Evolutionary conservation across 495 filamentous ascomycete species (phyloP), one percentile per base, ranked within the genome.

Genomic region (Penicillium argentinense): DNA sequence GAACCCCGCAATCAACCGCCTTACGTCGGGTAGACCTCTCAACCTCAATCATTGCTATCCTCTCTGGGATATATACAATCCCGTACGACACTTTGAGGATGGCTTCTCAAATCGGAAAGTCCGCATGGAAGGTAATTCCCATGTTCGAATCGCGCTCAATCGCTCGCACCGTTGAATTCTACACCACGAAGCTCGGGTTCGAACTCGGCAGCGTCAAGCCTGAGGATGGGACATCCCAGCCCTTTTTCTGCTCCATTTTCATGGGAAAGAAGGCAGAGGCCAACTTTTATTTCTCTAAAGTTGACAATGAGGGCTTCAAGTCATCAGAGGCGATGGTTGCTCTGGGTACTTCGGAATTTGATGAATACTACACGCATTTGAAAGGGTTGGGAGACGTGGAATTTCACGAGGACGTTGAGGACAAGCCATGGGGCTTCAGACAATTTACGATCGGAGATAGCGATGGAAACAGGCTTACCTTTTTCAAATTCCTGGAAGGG

Each of bases 401-500:
- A 33, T 23, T 48, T 40, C 13, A 11, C 2, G 37, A 40, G n/a
- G 45, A 41, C 9, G 32, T 48, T 29, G 45, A 48, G 21, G 37
- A 42, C 32, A 48, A 7, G 24, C 45, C 45, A 23, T 48, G 45
- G 26, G 45, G 45, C 9, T 48, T 40, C 33, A 23, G 45, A 16
- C 45, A 48, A 37, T 48, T 48, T 32, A 30, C 45, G 4, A 40
- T 48, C 24, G 27, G 32, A 26, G 45, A 48, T 41, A 13, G 4
- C n/a, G 45, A 48, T 24, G 45, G 45, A 12, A 48, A 48, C 22
- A 4, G n/a, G 18, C 29, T 48, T 22, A 42, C 45, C 12, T 48
- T 48, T 24, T 48, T 48, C 11, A 48, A 48, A 11, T 48, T 48
- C n/a, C n/a, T 48, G 24, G 45, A 48, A 32, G 45, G 36, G 14